Conservation (phyloP, 73 alveolate species). For the Durusdinium trenchii region DNA sequence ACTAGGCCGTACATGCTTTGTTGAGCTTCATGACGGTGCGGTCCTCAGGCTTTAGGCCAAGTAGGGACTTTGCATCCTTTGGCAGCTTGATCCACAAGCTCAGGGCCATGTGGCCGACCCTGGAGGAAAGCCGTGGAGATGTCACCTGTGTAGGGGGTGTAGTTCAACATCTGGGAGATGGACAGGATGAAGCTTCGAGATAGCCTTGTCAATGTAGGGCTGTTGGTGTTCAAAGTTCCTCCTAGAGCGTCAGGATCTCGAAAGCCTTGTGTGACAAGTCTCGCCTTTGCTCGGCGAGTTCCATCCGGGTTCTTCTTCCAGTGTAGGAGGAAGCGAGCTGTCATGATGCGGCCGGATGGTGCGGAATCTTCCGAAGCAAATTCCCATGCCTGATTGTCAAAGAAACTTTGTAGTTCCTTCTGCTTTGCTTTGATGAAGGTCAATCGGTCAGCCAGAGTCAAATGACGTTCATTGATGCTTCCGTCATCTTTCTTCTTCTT, state of each 20-base stretch:
- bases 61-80: neutral
- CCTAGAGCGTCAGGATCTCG: neutral
- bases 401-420: neutral
- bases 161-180: neutral
- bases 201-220: neutral
- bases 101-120: neutral
- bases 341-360: neutral
- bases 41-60: neutral
- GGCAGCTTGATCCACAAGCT: neutral
- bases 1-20: slow-evolving; percentile 13
- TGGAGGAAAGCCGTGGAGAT: slow-evolving; percentile 2
- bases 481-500: neutral
- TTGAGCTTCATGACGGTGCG: neutral
- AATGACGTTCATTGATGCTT: neutral
- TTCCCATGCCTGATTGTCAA: neutral
- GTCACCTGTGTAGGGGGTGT: neutral
- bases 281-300: neutral
- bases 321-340: slow-evolving; percentile 13
- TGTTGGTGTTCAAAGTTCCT: neutral
- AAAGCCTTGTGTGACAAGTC: neutral
- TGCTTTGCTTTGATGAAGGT: neutral
- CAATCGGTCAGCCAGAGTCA: neutral
- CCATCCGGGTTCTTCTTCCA: slow-evolving; percentile 38
- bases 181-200: neutral
- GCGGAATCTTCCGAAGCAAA: neutral